These are phyloP conservation scores for Blastocystis sp. DNA, from an alignment of 352 stramenopile species.

Conservation along the genomic window DNA sequence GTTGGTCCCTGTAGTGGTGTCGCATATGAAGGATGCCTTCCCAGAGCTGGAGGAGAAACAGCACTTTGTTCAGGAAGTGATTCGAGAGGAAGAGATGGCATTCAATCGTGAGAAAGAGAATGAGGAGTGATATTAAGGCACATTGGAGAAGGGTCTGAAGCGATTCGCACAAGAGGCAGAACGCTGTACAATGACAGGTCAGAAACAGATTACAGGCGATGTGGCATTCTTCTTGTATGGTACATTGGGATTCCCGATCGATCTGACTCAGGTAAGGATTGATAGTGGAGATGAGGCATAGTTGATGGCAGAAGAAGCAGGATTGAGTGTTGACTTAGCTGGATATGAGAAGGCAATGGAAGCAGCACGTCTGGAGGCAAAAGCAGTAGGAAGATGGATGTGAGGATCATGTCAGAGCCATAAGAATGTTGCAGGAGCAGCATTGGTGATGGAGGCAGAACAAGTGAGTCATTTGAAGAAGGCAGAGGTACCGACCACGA, in stretches of 20 bases:
- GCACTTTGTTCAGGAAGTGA: constrained; percentile 80
- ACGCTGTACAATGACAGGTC: constrained; percentile 67
- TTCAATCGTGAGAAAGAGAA: constrained; percentile 73
- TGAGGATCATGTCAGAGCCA: constrained; percentile 48
- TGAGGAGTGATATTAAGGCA: constrained; percentile 54
- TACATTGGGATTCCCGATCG: constrained; percentile 94
- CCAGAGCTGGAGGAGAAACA: constrained; percentile 87
- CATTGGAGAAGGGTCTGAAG: constrained; percentile 77
- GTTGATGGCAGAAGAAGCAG: constrained; percentile 78
- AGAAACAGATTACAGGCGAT: constrained; percentile 71
- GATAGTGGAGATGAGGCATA: constrained; percentile 64
- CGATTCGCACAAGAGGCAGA: constrained; percentile 77
- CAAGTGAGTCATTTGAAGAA: constrained; percentile 80
- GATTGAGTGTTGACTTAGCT: constrained; percentile 75
- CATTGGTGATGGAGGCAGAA: constrained; percentile 84
- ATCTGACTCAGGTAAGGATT: constrained; percentile 80
- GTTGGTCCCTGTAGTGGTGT: constrained; percentile 81
- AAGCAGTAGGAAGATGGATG: constrained; percentile 71
- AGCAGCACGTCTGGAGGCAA: constrained; percentile 77
- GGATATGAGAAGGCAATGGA: constrained; percentile 80
- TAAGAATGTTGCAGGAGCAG: constrained; percentile 66
- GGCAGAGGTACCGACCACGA: constrained; percentile 76
- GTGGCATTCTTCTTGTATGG: constrained; percentile 97
- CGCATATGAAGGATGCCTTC: constrained; percentile 85
- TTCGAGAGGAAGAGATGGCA: constrained; percentile 88